Percentiles rank a stretch among this genome's conserved stretches.
Conservation (phyloP, 2,329 filamentous ascomycete genomes). For the Camillea tinctor region DNA sequence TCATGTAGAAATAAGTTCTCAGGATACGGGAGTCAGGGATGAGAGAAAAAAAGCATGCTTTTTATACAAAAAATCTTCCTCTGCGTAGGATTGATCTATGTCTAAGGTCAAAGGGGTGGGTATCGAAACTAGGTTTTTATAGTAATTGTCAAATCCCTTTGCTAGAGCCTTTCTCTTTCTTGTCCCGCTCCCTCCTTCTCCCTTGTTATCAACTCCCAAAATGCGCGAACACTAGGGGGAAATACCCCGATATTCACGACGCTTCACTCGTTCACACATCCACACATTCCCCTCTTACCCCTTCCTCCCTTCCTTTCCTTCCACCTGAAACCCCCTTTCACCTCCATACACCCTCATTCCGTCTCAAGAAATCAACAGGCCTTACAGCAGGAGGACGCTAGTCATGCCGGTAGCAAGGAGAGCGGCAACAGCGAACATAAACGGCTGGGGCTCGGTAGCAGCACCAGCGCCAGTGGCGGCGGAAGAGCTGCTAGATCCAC, state of each 20-base stretch:
- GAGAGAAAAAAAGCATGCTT: not conserved
- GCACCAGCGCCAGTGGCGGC: constrained; percentile 13
- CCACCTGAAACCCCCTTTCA: not conserved
- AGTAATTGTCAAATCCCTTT: not conserved
- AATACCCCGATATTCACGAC: not conserved
- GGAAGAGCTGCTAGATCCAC: constrained; percentile 9
- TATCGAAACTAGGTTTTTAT: not conserved
- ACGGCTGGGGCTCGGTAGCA: constrained; percentile 16
- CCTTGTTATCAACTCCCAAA: not conserved
- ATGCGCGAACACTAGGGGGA: not conserved
- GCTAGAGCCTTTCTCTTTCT: not conserved
- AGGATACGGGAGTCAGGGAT: too few species aligned
- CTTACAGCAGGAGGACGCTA: constrained; percentile 21
- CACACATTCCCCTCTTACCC: not conserved
- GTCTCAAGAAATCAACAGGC: not conserved
- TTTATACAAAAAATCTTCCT: not conserved
- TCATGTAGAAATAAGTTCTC: too few species aligned
- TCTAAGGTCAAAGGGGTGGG: too few species aligned
- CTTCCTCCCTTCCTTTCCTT: not conserved
- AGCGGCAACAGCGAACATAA: constrained; percentile 19
- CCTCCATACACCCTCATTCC: not conserved
- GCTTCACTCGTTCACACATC: not conserved
- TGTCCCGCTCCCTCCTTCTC: not conserved
- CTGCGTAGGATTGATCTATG: not conserved
- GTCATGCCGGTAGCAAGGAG: constrained; percentile 21